phyloP scores from a whole-genome alignment of 352 stramenopile genomes.

The Phytophthora europaea region DNA sequence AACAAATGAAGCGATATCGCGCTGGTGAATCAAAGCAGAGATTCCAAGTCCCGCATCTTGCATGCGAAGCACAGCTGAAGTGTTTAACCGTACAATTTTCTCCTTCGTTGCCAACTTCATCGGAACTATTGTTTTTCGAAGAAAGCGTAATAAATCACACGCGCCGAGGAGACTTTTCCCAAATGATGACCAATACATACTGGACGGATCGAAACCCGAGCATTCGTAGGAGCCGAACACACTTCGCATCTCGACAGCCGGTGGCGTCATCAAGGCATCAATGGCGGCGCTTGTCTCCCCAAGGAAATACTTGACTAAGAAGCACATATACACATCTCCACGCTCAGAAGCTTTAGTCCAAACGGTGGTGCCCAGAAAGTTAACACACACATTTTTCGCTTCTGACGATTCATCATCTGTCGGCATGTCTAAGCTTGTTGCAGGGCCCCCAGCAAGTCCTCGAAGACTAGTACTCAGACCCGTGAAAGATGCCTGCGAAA shows the following conservation, averaged over 20 bases:
- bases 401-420: slow-evolving; percentile 20
- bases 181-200: slow-evolving; percentile 82
- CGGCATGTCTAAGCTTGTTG: background rate
- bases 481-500: slow-evolving; percentile 62
- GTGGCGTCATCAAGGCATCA: slow-evolving; percentile 59
- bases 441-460: slow-evolving; percentile 14
- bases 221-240: slow-evolving; percentile 50
- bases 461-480: slow-evolving; percentile 65
- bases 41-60: slow-evolving; percentile 64
- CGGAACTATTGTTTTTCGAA: slow-evolving; percentile 58
- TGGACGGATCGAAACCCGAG: slow-evolving; percentile 17
- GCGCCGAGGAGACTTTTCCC: slow-evolving; percentile 76
- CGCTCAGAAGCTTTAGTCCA: slow-evolving; percentile 54
- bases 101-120: slow-evolving; percentile 62
- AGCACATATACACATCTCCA: slow-evolving; percentile 82
- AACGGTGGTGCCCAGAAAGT: slow-evolving; percentile 74
- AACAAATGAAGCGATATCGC: slow-evolving; percentile 58
- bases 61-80: slow-evolving; percentile 56
- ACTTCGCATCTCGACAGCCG: slow-evolving; percentile 64
- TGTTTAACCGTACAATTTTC: slow-evolving; percentile 68
- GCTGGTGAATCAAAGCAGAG: slow-evolving; percentile 67
- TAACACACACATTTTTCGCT: slow-evolving; percentile 53
- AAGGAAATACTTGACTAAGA: slow-evolving; percentile 76
- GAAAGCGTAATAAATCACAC: slow-evolving; percentile 71
- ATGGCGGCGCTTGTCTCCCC: slow-evolving; percentile 59